A percentile compares a stretch with the other conserved stretches of the same genome.
These are phyloP conservation scores for Lepidopterella palustris DNA, from an alignment of 495 filamentous ascomycete genomes.

Conservation along the genomic window DNA sequence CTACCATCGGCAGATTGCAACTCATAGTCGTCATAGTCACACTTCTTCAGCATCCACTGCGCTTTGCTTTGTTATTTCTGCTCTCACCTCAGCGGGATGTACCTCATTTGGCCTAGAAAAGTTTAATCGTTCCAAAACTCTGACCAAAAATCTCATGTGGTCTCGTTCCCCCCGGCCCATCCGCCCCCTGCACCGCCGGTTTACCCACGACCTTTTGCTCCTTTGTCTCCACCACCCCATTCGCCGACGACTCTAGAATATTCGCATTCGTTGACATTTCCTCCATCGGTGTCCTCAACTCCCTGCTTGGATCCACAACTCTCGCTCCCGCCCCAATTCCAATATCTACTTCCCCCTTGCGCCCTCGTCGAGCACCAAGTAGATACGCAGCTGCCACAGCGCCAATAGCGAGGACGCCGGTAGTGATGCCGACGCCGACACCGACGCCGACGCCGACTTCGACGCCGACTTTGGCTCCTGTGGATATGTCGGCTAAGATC, in stretches of 20 bases:
- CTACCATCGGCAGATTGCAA: too few species aligned
- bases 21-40: too few species aligned
- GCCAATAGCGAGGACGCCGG: neutral
- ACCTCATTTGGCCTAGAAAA: neutral
- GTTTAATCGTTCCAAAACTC: neutral
- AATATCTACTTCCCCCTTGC: neutral
- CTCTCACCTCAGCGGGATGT: neutral
- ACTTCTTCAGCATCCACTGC: too few species aligned
- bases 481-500: too few species aligned
- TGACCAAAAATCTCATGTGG: neutral
- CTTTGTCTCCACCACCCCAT: neutral
- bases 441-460: neutral
- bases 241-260: neutral
- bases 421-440: neutral
- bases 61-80: too few species aligned
- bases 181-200: neutral
- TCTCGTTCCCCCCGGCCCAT: neutral
- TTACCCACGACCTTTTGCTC: too few species aligned
- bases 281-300: neutral
- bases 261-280: neutral
- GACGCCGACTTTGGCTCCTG: too few species aligned
- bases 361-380: neutral
- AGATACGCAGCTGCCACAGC: neutral
- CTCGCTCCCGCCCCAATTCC: neutral
- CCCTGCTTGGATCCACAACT: neutral